phyloP scores from a whole-genome alignment of 2,329 filamentous ascomycete genomes.

The Proliferodiscus dingleyae region DNA sequence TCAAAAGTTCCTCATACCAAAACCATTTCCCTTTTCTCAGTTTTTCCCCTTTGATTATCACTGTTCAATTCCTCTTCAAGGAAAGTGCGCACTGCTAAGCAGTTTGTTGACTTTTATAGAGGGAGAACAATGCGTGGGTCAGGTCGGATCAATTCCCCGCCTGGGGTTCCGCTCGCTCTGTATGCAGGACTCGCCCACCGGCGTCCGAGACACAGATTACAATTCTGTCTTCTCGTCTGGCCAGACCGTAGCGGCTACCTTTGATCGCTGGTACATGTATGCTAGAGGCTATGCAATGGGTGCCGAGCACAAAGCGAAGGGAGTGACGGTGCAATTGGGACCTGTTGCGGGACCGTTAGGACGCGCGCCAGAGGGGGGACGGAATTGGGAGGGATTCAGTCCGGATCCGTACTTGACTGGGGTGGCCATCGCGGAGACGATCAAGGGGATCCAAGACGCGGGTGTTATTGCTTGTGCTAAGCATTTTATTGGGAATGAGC shows the following conservation, averaged over 20 bases:
- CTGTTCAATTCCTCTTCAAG: too few relatives aligned
- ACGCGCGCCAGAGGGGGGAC: slow-evolving; percentile 61
- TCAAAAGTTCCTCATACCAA: too few relatives aligned
- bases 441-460: slow-evolving; percentile 75
- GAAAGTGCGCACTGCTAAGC: too few relatives aligned
- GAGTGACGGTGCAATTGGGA: slow-evolving; percentile 68
- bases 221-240: slow-evolving; percentile 67
- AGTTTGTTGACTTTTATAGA: background rate
- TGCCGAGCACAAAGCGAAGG: slow-evolving; percentile 67
- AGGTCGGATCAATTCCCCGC: slow-evolving; percentile 27
- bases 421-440: slow-evolving; percentile 63
- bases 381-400: slow-evolving; percentile 66
- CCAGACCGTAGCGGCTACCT: slow-evolving; percentile 64
- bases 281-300: slow-evolving; percentile 45
- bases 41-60: background rate
- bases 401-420: slow-evolving; percentile 71
- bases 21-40: background rate
- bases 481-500: slow-evolving; percentile 68
- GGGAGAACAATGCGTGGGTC: slow-evolving; percentile 29
- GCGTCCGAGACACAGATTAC: slow-evolving; percentile 52
- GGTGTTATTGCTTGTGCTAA: slow-evolving; percentile 82
- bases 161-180: slow-evolving; percentile 31
- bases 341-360: slow-evolving; percentile 67
- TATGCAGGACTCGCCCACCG: slow-evolving; percentile 31
- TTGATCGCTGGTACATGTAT: slow-evolving; percentile 58